A percentile compares a stretch with the other conserved stretches of the same genome.
Conservation (phyloP, 2,329 filamentous ascomycete species). For the Coniochaeta prunicola region DNA sequence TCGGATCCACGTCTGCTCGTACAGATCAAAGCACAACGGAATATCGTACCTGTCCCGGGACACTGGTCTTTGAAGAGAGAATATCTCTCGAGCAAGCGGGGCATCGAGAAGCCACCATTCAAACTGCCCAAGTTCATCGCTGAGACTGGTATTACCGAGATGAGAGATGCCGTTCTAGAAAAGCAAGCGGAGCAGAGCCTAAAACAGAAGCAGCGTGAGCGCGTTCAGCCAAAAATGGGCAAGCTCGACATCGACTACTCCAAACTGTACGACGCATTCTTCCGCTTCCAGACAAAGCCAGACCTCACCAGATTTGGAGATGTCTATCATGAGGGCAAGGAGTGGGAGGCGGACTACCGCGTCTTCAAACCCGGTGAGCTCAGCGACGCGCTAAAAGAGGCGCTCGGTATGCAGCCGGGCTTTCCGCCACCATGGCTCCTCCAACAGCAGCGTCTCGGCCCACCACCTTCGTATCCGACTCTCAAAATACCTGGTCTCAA, state of each 20-base stretch:
- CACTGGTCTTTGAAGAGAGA: constrained; percentile 97
- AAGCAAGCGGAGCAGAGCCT: constrained; percentile 88
- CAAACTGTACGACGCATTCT: constrained; percentile 97
- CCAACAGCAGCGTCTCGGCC: constrained; percentile 89
- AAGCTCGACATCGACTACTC: constrained; percentile 98
- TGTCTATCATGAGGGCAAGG: constrained; percentile 99
- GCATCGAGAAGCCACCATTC: constrained; percentile 93
- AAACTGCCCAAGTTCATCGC: constrained; percentile 92
- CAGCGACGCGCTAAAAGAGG: constrained; percentile 83
- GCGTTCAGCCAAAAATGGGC: constrained; percentile 92
- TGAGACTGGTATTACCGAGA: constrained; percentile 94
- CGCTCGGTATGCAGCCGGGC: constrained; percentile 85
- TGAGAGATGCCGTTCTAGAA: constrained; percentile 92
- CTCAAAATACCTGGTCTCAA: constrained; percentile 92
- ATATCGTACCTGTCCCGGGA: constrained; percentile 86
- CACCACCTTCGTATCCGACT: constrained; percentile 91
- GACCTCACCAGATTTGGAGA: constrained; percentile 91
- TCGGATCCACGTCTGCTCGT: constrained; percentile 83
- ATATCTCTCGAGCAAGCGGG: constrained; percentile 92
- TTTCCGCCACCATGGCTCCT: constrained; percentile 96
- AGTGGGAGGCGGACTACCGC: constrained; percentile 90
- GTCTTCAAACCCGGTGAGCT: constrained; percentile 87
- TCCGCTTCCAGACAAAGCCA: constrained; percentile 94
- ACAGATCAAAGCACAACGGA: constrained; percentile 90
- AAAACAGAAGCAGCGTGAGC: constrained; percentile 92